A percentile compares a stretch with the other conserved stretches of the same genome.
phyloP scores from a whole-genome alignment of 192 early-diverging fungal species.

The Glomus cerebriforme region DNA sequence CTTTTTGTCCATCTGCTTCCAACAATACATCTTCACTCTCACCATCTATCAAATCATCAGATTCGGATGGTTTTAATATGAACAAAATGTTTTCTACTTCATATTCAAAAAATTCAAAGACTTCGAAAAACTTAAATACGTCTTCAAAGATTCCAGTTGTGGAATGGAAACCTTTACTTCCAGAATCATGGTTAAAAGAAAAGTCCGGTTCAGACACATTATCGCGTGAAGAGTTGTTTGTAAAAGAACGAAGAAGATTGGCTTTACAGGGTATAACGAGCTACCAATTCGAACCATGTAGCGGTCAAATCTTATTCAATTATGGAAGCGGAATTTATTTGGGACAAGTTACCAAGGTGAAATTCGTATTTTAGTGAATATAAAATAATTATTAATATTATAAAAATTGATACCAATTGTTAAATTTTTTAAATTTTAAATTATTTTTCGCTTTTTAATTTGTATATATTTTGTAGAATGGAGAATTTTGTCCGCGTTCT shows the following conservation, averaged over 20 bases:
- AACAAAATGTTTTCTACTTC: not conserved
- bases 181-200: constrained; percentile 39
- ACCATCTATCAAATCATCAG: not conserved
- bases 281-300: constrained; percentile 34
- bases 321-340: constrained; percentile 42
- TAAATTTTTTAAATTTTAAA: constrained; percentile 9
- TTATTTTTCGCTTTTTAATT: no score
- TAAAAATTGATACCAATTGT: not conserved
- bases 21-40: not conserved
- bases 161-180: constrained; percentile 37
- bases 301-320: constrained; percentile 40
- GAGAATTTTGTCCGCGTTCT: constrained; percentile 17
- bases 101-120: not conserved
- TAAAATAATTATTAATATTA: not conserved
- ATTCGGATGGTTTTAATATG: not conserved
- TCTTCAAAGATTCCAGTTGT: constrained; percentile 2
- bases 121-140: not conserved
- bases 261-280: constrained; percentile 49
- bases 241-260: constrained; percentile 50
- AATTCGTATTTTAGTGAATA: not conserved
- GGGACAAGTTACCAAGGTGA: constrained; percentile 36
- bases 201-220: constrained; percentile 13
- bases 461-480: not conserved
- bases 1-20: not conserved
- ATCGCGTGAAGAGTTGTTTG: constrained; percentile 41